These are phyloP conservation scores for Hymenoscyphus salicellus DNA, from an alignment of 2,329 filamentous ascomycete genomes.

Conservation along the genomic window DNA sequence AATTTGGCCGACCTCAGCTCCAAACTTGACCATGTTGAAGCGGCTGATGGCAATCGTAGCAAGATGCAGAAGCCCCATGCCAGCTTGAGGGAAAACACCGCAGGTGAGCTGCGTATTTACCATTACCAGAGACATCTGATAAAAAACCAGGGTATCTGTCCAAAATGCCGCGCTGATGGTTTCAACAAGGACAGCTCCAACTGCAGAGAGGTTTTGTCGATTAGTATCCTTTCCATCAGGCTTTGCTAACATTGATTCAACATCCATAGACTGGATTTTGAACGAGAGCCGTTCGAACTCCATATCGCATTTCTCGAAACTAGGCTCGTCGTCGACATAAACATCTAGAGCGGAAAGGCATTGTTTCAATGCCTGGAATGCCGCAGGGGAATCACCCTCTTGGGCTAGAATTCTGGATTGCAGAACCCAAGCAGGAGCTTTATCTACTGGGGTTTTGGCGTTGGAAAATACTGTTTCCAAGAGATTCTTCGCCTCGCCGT, in stretches of 20 bases:
- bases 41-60: slow-evolving; percentile 65
- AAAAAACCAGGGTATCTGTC: slow-evolving; percentile 70
- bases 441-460: slow-evolving; percentile 71
- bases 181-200: slow-evolving; percentile 69
- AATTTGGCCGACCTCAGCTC: slow-evolving; percentile 60
- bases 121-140: slow-evolving; percentile 66
- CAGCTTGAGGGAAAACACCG: slow-evolving; percentile 67
- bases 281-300: slow-evolving; percentile 65
- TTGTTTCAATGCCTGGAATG: slow-evolving; percentile 67
- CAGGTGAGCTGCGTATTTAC: slow-evolving; percentile 61
- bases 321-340: slow-evolving; percentile 61
- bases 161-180: slow-evolving; percentile 70
- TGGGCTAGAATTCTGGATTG: slow-evolving; percentile 76
- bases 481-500: slow-evolving; percentile 63
- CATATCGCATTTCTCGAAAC: slow-evolving; percentile 73
- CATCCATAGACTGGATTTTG: slow-evolving; percentile 58
- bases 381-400: slow-evolving; percentile 65
- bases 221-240: slow-evolving; percentile 48
- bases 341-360: slow-evolving; percentile 70
- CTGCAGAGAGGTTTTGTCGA: slow-evolving; percentile 46
- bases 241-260: slow-evolving; percentile 45
- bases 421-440: slow-evolving; percentile 78
- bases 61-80: slow-evolving; percentile 65
- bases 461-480: slow-evolving; percentile 67
- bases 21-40: slow-evolving; percentile 68